Base-by-base conservation (phyloP, 768 basidiomycete genomes). In the Lentinula lateritia region DNA sequence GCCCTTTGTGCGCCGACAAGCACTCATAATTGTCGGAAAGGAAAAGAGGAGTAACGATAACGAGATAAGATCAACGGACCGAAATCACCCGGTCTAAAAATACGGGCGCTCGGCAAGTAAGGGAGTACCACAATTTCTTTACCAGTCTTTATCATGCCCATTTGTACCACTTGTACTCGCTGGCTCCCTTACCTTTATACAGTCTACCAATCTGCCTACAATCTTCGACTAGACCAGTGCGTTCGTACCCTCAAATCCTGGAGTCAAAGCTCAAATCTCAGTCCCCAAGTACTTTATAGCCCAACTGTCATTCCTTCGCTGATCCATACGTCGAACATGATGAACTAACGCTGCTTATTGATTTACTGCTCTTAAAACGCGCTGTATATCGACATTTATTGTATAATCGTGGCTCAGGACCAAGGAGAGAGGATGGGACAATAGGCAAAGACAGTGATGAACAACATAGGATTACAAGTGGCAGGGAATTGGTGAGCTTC, bases 291-390 rank as follows among this genome's bases (percentile, higher is more conserved):
- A 16, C 63, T 39, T 20, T 15, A 9, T 34, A 90, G 89, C 73
- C 76, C 28, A 75, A 75, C 58, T 91, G 90, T 67, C 80, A 78
- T 41, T 73, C 75, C 32, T 92, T 93, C 67, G 91, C 87, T 0
- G 93, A 95, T 72, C 90, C 90, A 61, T 94, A 93, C 66, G 90
- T 93, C 62, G 92, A 95, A 69, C 88, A 93, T 63, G 91, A 93
- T 70, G 75, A 79, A 0, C 73, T 93, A 62, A 88, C 84, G 1
- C 75, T 93, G 18, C 73, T 90, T 5, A 78, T 94, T 43, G 93
- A 95, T 73, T 79, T 95, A 1, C 88, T 94, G 55, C 78, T 94
- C 23, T 78, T 95, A 23, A 93, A 93, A 71, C 75, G 88, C 41
- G 92, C 84, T 12, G 92, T 93, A 3, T 93, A 89, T 68, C 80